Percentiles rank a stretch among this genome's conserved stretches.
These are phyloP conservation scores for Leccinum barrowsii DNA, from an alignment of 768 basidiomycete species.

Conservation along the genomic window DNA sequence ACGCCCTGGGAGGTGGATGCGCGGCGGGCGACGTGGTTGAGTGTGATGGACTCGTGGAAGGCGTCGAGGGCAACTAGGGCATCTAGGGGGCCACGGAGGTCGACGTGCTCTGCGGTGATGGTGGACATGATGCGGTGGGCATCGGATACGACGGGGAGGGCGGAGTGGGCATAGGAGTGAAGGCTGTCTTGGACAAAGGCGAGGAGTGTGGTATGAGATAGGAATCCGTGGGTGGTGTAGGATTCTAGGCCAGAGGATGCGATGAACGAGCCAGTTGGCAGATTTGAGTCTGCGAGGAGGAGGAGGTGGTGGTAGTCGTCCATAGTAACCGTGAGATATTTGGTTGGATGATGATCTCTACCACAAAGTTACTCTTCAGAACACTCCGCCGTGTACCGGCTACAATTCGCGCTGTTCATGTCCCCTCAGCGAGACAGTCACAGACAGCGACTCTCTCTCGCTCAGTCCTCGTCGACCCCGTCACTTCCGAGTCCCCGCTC, in stretches of 20 bases:
- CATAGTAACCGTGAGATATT: slow-evolving; percentile 1
- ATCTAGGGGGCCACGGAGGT: slow-evolving; percentile 32
- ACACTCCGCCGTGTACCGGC: neutral
- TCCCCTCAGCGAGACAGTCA: slow-evolving; percentile 12
- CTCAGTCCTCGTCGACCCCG: neutral
- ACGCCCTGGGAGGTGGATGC: slow-evolving; percentile 91
- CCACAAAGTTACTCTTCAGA: neutral
- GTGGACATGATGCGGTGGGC: slow-evolving; percentile 45
- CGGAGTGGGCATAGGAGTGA: slow-evolving; percentile 70
- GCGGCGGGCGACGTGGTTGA: slow-evolving; percentile 85
- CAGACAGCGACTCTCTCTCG: neutral
- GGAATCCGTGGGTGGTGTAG: slow-evolving; percentile 81
- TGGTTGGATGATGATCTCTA: neutral
- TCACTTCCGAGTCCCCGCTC: neutral
- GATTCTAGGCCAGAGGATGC: slow-evolving; percentile 93
- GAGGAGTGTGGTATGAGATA: slow-evolving; percentile 31
- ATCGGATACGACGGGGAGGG: slow-evolving; percentile 77
- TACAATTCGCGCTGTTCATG: neutral
- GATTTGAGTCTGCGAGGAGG: slow-evolving; percentile 84
- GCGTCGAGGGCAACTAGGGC: slow-evolving; percentile 60
- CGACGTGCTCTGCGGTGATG: slow-evolving; percentile 5
- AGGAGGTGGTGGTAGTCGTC: slow-evolving; percentile 62
- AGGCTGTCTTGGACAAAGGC: slow-evolving; percentile 71
- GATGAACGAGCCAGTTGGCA: slow-evolving; percentile 96
- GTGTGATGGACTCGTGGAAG: slow-evolving; percentile 78